Evolutionary conservation across 306 rosid species (phyloP), one percentile per base, ranked within the genome.

Genomic region (Prunus davidiana): DNA sequence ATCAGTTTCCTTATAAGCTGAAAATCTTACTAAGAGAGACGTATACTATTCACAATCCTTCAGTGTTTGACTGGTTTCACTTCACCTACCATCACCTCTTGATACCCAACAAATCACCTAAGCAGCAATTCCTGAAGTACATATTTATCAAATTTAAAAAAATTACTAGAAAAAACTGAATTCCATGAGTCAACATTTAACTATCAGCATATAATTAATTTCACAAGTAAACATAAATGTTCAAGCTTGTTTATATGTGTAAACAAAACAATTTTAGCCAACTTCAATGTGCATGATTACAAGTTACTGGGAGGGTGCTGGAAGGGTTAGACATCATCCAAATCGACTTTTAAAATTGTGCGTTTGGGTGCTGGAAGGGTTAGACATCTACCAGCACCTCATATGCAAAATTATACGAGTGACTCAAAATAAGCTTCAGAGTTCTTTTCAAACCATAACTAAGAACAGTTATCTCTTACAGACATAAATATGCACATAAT

Each of bases 91-190:
- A 82, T 85, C 80, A 86, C 84, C 88, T 77, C 84, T 82, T 82
- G 77, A 81, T 78, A 78, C 80, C 81, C 88, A 82, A 85, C 88
- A 84, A 84, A 87, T 87, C 82, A 84, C 83, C 98, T 93, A 93
- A 4, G 97, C 84, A 86, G 96, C 93, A 80, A 91, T 91, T 85
- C 97, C 98, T 93, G 90, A 87, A 81, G 58, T 49, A 78, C 63
- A 69, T 62, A 64, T 74, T 64, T 73, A 57, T 62, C n/a, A 65
- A 58, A 47, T 20, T 65, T 66, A 2, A 25, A 43, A 73, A 24
- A 24, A 32, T 5, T 10, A 8, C 15, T 45, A 58, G 25, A 71
- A 3, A 16, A 32, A 20, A 14, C 67, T 38, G 25, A 65, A 65
- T 27, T 64, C 60, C 62, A 52, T 13, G 73, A 55, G 18, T 63